phyloP scores from a whole-genome alignment of 108 stramenopile species.

The Nitzschia sp. region DNA sequence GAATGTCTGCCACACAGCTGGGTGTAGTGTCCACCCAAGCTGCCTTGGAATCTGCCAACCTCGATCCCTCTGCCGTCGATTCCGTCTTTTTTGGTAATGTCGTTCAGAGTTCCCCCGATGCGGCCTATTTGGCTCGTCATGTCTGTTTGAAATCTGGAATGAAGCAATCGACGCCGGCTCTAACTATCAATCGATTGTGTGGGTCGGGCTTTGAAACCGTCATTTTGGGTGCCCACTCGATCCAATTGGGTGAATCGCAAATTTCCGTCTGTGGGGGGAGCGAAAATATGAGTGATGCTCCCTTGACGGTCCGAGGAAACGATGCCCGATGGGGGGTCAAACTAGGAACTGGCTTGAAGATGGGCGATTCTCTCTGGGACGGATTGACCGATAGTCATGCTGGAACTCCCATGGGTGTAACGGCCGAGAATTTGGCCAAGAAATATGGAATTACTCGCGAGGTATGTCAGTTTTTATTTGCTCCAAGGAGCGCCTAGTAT shows the following conservation, averaged over 20 bases:
- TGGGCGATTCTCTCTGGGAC: conserved; percentile 78
- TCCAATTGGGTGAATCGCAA: conserved; percentile 83
- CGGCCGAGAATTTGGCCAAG: conserved; percentile 96
- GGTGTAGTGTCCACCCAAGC: conserved; percentile 77
- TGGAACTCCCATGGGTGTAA: conserved; percentile 95
- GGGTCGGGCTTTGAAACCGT: conserved; percentile 98
- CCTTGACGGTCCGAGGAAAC: conserved; percentile 81
- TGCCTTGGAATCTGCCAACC: conserved; percentile 58
- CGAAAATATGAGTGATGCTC: conserved; percentile 98
- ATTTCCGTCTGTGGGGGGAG: conserved; percentile 91
- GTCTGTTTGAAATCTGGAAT: conserved; percentile 86
- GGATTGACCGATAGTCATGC: conserved; percentile 90
- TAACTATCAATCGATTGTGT: conserved; percentile 98
- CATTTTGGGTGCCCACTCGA: conserved; percentile 87
- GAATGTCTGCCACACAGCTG: conserved; percentile 76
- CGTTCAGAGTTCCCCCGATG: conserved; percentile 89
- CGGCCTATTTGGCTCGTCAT: conserved; percentile 94
- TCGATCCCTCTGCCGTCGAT: conserved; percentile 82
- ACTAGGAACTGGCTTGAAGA: conserved; percentile 78
- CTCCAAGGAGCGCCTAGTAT: not conserved
- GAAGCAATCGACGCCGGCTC: conserved; percentile 72
- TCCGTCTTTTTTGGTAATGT: conserved; percentile 95
- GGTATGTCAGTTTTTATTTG: conserved; percentile 35
- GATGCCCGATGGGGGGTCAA: conserved; percentile 88
- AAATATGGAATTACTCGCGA: conserved; percentile 87